A percentile compares a stretch with the other conserved stretches of the same genome.
Conservation (phyloP, 768 basidiomycete genomes). For the Lenzites betulinus region DNA sequence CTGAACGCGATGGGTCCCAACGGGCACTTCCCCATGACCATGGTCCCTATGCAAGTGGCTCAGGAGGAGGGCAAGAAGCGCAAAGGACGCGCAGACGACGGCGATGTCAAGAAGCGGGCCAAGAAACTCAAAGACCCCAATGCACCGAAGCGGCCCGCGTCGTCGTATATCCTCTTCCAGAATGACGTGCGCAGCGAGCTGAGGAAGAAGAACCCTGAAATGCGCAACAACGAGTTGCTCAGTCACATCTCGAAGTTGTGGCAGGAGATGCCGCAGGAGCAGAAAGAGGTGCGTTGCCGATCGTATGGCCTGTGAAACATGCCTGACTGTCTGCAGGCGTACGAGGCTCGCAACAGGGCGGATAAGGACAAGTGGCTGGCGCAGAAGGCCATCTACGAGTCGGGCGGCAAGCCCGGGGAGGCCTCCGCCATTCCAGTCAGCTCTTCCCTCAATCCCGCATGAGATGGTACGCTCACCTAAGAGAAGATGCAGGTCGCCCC, state of each 20-base stretch:
- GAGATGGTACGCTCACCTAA: background rate
- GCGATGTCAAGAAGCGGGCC: slow-evolving; percentile 44
- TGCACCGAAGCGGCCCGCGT: slow-evolving; percentile 91
- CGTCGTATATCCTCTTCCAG: slow-evolving; percentile 93
- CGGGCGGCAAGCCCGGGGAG: slow-evolving; percentile 46
- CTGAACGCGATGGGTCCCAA: slow-evolving; percentile 12
- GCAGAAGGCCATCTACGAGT: slow-evolving; percentile 68
- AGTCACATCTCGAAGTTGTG: slow-evolving; percentile 72
- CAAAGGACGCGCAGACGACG: slow-evolving; percentile 38
- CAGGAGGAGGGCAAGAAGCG: slow-evolving; percentile 50
- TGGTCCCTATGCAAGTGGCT: slow-evolving; percentile 17
- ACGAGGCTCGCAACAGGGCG: slow-evolving; percentile 49
- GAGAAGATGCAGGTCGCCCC: background rate
- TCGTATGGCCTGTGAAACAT: background rate
- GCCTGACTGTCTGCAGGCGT: slow-evolving; percentile 43
- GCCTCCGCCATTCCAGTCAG: slow-evolving; percentile 42
- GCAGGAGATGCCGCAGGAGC: slow-evolving; percentile 62
- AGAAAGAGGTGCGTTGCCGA: slow-evolving; percentile 66
- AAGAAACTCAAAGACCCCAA: slow-evolving; percentile 86
- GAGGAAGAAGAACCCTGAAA: slow-evolving; percentile 60
- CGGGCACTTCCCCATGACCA: slow-evolving; percentile 22
- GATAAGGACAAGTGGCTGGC: slow-evolving; percentile 68
- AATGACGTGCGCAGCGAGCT: slow-evolving; percentile 82
- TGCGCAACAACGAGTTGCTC: slow-evolving; percentile 75
- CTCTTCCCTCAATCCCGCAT: background rate